phyloP scores from a whole-genome alignment of 73 alveolate genomes.

The Tetrahymena malaccensis region DNA sequence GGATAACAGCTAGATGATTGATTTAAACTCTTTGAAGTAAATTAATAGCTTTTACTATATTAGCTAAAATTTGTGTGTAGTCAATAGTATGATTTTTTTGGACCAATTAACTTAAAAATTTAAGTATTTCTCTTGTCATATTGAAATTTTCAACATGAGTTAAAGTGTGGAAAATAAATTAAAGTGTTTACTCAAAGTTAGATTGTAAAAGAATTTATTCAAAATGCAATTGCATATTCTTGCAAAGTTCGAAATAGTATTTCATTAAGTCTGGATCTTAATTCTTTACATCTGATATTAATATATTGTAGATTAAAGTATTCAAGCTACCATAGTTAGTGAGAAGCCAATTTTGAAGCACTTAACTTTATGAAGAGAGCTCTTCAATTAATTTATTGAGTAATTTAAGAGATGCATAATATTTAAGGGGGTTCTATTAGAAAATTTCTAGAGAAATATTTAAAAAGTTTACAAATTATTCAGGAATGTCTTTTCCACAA shows the following conservation, averaged over 20 bases:
- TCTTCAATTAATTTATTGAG: background rate
- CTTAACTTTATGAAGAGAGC: background rate
- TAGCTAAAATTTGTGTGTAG: background rate
- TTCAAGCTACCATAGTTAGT: background rate
- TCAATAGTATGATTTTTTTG: background rate
- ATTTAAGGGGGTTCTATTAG: background rate
- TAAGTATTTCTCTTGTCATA: background rate
- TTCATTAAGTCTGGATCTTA: background rate
- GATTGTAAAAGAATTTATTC: background rate
- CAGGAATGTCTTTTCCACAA: background rate
- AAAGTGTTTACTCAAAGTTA: background rate
- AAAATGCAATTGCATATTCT: background rate
- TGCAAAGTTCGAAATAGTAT: background rate
- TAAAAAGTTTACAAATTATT: background rate
- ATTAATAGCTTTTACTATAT: background rate
- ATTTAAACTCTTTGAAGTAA: background rate
- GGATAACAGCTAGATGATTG: background rate
- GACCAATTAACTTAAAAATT: background rate
- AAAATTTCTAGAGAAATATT: background rate
- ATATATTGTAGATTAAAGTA: background rate
- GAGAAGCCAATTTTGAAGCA: background rate
- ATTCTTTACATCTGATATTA: background rate
- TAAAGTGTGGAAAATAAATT: background rate
- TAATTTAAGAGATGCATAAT: background rate
- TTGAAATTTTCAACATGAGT: background rate